These are phyloP conservation scores for Entrophospora sp. DNA, from an alignment of 192 early-diverging fungal genomes.

Conservation along the genomic window DNA sequence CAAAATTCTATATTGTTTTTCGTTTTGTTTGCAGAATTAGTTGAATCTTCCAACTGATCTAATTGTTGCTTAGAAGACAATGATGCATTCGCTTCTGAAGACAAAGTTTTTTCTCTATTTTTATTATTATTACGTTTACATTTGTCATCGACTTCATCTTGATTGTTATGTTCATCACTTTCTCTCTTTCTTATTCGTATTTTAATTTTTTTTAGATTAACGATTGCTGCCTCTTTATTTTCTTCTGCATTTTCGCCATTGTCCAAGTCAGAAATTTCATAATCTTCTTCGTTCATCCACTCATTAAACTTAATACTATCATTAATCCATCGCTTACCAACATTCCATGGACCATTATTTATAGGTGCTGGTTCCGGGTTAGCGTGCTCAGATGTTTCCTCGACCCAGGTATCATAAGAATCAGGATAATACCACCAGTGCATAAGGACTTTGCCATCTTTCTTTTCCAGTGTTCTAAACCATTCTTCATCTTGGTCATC, in stretches of 20 bases:
- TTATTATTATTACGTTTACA: no score
- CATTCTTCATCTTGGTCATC: conserved; percentile 44
- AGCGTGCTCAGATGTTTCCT: conserved; percentile 48
- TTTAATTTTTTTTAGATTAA: no score
- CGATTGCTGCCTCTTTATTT: conserved; percentile 34
- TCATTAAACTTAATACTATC: conserved; percentile 69
- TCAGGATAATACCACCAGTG: conserved; percentile 79
- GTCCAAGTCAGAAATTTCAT: conserved; percentile 41
- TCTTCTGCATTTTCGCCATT: not conserved
- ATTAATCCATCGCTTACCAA: conserved; percentile 62
- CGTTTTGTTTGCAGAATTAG: no score
- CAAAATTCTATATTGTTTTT: no score
- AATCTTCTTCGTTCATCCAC: conserved; percentile 83
- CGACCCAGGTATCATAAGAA: conserved; percentile 66
- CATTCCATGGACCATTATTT: conserved; percentile 58
- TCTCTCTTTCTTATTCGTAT: no score
- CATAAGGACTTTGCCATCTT: conserved; percentile 49
- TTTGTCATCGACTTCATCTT: no score
- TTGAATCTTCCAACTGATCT: conserved; percentile 21
- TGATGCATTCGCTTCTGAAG: conserved; percentile 16
- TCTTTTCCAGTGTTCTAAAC: conserved; percentile 49
- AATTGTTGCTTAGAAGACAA: not conserved
- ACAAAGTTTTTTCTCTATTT: no score
- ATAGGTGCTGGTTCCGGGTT: conserved; percentile 51
- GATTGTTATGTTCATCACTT: no score